phyloP scores from a whole-genome alignment of 345 rosid species.

The sweet orange (Citrus sinensis) region DNA sequence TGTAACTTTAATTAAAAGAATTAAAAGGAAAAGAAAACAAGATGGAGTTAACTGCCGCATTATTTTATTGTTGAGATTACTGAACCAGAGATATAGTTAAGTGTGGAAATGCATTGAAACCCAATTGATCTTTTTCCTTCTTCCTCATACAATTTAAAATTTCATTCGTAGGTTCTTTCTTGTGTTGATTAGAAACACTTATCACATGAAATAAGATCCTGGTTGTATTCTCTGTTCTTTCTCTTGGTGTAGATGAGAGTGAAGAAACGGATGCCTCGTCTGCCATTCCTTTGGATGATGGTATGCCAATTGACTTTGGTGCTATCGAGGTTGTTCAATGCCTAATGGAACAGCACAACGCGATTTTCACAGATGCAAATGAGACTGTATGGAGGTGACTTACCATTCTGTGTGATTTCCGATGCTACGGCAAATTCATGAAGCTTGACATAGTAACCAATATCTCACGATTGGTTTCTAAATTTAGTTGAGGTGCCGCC shows the following conservation, averaged over 20 bases:
- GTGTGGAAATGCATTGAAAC: background rate
- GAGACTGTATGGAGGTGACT: slow-evolving; percentile 68
- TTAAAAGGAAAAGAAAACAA: background rate
- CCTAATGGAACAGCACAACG: slow-evolving; percentile 85
- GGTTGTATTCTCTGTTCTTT: background rate
- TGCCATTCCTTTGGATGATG: slow-evolving; percentile 77
- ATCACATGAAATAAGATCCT: background rate
- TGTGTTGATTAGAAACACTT: background rate
- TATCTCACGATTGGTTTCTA: background rate
- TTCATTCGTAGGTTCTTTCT: background rate
- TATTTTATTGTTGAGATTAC: background rate
- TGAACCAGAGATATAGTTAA: background rate
- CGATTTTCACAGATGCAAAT: slow-evolving; percentile 81
- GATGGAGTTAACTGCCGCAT: background rate
- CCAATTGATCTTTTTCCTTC: background rate
- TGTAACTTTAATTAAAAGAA: background rate
- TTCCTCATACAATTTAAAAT: background rate
- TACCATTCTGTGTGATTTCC: background rate
- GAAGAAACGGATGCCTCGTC: slow-evolving; percentile 66
- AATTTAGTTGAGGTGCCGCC: background rate
- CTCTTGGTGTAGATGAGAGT: slow-evolving; percentile 55
- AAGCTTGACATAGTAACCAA: background rate
- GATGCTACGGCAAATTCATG: background rate
- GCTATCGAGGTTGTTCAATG: slow-evolving; percentile 83
- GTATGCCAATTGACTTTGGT: slow-evolving; percentile 58